Percentiles rank a stretch among this genome's conserved stretches.
These are phyloP conservation scores for Eragrostis nindensis DNA, from an alignment of 176 grass and related monocot species.

Conservation along the genomic window DNA sequence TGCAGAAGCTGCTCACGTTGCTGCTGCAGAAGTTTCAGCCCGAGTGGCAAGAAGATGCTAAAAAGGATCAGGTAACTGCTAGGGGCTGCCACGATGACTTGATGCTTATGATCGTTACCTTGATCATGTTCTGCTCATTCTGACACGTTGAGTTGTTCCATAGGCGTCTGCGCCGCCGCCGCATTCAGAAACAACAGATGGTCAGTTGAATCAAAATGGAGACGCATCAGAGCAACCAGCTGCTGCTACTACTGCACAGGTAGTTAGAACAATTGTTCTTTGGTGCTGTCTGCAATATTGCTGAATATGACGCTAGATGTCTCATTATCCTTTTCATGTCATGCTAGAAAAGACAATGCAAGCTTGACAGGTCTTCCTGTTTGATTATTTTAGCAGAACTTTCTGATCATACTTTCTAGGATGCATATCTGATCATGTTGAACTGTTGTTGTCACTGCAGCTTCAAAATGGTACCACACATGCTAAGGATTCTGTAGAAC, in stretches of 20 bases:
- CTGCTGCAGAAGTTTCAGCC: slow-evolving; percentile 92
- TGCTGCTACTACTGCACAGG: slow-evolving; percentile 39
- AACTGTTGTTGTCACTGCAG: slow-evolving; percentile 34
- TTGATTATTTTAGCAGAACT: background rate
- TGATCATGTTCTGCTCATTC: background rate
- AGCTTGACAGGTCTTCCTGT: background rate
- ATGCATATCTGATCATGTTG: slow-evolving; percentile 22
- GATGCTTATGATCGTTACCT: background rate
- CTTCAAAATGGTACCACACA: slow-evolving; percentile 35
- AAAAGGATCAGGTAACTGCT: background rate
- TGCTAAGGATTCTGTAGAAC: slow-evolving; percentile 6
- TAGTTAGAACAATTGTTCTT: slow-evolving; percentile 1
- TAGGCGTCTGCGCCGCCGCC: slow-evolving; percentile 22
- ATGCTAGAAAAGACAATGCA: background rate
- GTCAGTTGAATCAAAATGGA: slow-evolving; percentile 43
- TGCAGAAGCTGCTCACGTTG: slow-evolving; percentile 81
- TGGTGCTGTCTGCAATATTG: background rate
- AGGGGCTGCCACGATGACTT: background rate
- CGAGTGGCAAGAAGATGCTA: slow-evolving; percentile 68
- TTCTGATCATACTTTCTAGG: background rate
- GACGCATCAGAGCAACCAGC: slow-evolving; percentile 37
- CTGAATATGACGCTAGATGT: slow-evolving; percentile 7
- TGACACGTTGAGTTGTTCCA: background rate
- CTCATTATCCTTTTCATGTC: background rate
- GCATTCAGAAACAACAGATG: slow-evolving; percentile 9